Evolutionary conservation across 495 filamentous ascomycete species (phyloP), one percentile per base, ranked within the genome.

Genomic region (Letharia lupina): DNA sequence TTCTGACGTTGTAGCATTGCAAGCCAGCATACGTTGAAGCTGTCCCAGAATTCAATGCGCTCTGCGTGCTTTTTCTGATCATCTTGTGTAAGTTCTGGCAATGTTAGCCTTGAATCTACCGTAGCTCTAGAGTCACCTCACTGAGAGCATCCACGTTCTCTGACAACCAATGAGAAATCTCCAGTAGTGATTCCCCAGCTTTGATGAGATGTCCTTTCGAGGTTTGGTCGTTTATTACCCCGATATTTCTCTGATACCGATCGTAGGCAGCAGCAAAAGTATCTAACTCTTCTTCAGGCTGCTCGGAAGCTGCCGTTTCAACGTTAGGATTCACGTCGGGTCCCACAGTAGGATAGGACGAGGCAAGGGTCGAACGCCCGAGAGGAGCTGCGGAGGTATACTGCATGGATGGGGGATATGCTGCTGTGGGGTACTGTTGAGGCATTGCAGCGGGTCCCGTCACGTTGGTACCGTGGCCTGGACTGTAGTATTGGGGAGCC

Each of bases 1-100:
- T 90, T 91, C 73, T 98, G 92, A 69, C 84, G 88, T 72, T 96
- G 91, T 60, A 93, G 87, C 28, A 94, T 77, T 7, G 89, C 85
- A 44, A 98, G 84, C 94, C 94, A 98, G 69, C 91, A 94, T 61
- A 88, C 83, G 74, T 98, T 98, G 80, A 98, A 96, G 70, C 97
- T 89, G 70, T 87, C 87, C 94, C 94, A 98, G 41, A 98, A 80
- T 73, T 86, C 84, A 68, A 95, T 81, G 59, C 90, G 84, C 65
- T 91, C 86, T 42, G 78, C 74, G 69, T 93, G 84, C 42, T 89
- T 77, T 57, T 80, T 76, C 65, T 88, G 83, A 69, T 96, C 87
- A 77, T 98, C 94, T 64, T 83, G 84, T 62, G 86, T 78, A 72
- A 90, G 81, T 70, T 87, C 87, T 90, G 76, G 64, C 70, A 57